Conservation (phyloP, 495 filamentous ascomycete species). For the Trichoderma gamsii region DNA sequence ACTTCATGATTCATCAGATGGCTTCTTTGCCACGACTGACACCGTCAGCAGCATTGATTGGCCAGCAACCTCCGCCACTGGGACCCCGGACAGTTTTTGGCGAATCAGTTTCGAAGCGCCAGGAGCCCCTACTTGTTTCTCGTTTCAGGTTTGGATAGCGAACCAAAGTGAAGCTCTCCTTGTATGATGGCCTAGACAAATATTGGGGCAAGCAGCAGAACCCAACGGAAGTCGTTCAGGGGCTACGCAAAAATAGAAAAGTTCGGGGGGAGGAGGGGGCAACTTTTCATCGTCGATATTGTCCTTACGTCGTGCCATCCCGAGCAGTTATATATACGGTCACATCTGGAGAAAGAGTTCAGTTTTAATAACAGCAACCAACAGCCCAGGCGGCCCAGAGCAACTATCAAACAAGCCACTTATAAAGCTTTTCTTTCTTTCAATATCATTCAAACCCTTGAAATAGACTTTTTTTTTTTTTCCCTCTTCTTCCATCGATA, state of each 20-base stretch:
- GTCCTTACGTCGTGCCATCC: neutral
- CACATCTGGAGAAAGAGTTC: neutral
- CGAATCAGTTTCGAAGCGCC: neutral
- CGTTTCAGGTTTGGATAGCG: conserved; percentile 9
- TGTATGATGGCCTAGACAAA: conserved; percentile 8
- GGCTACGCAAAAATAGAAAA: neutral
- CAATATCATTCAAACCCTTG: neutral
- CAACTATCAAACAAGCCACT: neutral
- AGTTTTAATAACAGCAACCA: neutral
- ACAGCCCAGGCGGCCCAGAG: neutral
- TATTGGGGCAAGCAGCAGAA: conserved; percentile 1
- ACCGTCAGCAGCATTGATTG: conserved; percentile 11
- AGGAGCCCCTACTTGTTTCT: conserved; percentile 9
- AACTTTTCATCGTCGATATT: neutral
- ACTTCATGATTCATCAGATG: conserved; percentile 4
- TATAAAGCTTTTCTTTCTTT: neutral
- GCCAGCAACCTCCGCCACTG: neutral
- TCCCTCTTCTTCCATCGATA: neutral
- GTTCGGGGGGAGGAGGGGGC: neutral
- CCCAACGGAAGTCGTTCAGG: neutral
- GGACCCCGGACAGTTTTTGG: neutral
- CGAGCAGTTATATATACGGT: neutral
- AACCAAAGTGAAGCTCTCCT: conserved; percentile 10
- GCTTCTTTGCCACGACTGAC: neutral
- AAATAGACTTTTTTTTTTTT: neutral